Base-by-base conservation (phyloP, 805 yeast genomes). In the Candida takata region DNA sequence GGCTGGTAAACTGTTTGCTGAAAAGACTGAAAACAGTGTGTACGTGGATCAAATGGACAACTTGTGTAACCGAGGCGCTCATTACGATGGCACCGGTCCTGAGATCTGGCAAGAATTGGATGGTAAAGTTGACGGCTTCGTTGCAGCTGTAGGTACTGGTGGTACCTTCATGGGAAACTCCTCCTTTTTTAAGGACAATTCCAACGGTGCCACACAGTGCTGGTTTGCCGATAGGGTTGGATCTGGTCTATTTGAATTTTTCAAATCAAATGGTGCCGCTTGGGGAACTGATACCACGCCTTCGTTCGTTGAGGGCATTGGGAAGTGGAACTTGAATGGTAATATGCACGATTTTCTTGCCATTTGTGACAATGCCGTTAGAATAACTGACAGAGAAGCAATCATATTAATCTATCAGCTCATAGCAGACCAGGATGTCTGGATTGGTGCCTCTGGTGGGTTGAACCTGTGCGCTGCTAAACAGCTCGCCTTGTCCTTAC, bases 221-320 rank as follows among this genome's bases (percentile, higher is more conserved):
- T 64, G 79, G n/a, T 59, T 83, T 26, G 87, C 94, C 1, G 95
- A 84, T 52, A 90, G 88, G 2, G 88, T 78, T 44, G 95, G 95
- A 0, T 75, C 84, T 6, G 95, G 95, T 0, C 61, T 84, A n/a
- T 44, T 39, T 24, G 40, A 42, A 8, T 49, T 33, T 26, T 29
- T 51, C 24, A 47, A 42, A n/a, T 31, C 45, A 5, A 34, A 33
- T 8, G 55, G 55, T 18, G 35, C 29, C 3, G 38, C 36, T 13
- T 49, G 52, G 51, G 48, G 38, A 3, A 27, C 40, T 15, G 51
- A 47, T 31, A 10, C 24, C 11, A 51, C 51, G 2, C 33, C 38
- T 10, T 49, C 54, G 3, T 45, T 51, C 24, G 46, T 51, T 17
- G 55, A 51, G 34, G 55, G 55, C 15, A 35, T 51, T 24, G 55